phyloP scores from a whole-genome alignment of 768 basidiomycete species.

The Dioszegia crocea region DNA sequence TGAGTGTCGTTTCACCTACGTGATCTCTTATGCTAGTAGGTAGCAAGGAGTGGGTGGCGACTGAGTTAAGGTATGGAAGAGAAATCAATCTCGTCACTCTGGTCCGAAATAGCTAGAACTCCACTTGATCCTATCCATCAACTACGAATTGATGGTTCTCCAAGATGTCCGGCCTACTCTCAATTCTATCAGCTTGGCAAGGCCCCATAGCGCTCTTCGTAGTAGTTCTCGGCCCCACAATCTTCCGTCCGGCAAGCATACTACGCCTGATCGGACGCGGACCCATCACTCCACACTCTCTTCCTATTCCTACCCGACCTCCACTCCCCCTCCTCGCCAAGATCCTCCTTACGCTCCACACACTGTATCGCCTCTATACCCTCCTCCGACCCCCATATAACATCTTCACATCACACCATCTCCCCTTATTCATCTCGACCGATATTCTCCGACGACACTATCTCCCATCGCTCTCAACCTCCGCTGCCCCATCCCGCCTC shows the following conservation, averaged over 20 bases:
- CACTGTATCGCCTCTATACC: constrained; percentile 21
- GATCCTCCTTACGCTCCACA: constrained; percentile 21
- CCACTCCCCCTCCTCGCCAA: constrained; percentile 17
- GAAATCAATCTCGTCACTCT: no score
- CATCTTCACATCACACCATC: constrained; percentile 27
- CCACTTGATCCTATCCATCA: no score
- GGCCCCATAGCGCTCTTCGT: constrained; percentile 5
- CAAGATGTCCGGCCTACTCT: constrained; percentile 10
- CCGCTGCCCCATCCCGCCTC: neutral
- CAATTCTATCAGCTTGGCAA: constrained; percentile 20
- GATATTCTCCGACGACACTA: constrained; percentile 19
- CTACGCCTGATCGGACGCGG: constrained; percentile 16
- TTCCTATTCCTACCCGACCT: constrained; percentile 3
- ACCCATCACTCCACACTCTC: neutral
- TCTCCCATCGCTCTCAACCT: neutral
- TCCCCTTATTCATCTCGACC: constrained; percentile 25
- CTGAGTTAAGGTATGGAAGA: no score
- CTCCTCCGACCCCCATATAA: constrained; percentile 34
- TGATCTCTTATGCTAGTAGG: no score
- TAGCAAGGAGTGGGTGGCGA: no score
- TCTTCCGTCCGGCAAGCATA: constrained; percentile 32
- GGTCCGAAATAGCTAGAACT: no score
- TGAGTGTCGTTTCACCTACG: no score
- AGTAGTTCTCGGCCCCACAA: neutral
- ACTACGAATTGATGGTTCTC: no score